Base-by-base conservation (phyloP, 352 stramenopile species). In the Globisporangium paddicum region DNA sequence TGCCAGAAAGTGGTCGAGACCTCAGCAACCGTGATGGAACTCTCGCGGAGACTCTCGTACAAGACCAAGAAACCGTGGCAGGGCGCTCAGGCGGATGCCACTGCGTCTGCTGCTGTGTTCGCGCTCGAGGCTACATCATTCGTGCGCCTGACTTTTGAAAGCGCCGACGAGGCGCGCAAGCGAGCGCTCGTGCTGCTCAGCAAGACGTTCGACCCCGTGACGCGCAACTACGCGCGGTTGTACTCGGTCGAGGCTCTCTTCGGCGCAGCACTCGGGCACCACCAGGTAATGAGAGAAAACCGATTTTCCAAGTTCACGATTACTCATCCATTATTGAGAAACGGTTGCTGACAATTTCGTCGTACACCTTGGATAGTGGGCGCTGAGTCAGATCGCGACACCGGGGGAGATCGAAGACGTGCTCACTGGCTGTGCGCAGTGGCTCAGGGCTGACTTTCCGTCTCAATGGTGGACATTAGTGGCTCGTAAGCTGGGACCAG, bases 201-300 rank as follows among this genome's bases (percentile, higher is more conserved):
- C 44, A 90, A 90, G 62, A 94, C 85, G 4, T 94, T 87, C 58
- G 78, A 94, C 19, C 79, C 79, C 2, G 57, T 83, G 25, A 75
- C 70, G 0, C 60, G 64, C 37, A 85, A 66, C 30, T 90, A 80
- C 57, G 85, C 77, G 11, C 69, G 71, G 7, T 53, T 94, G 48
- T 90, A 79, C 25, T 77, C 79, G 42, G 48, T 89, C 18, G 81
- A 91, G 41, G 67, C 67, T n/a, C 67, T 91, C 3, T 67, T 79
- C 11, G 73, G 71, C 0, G 64, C 74, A 30, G 69, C 63, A 34
- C 72, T 91, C 55, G 67, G 75, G 0, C 77, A 86, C 41, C 81
- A 89, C 34, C 79, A 90, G 66, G 73, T 82, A 62, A 44, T 44
- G 38, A 44, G 5, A n/a, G 16, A 44, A 6, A 26, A n/a, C n/a